A percentile compares a stretch with the other conserved stretches of the same genome.
Evolutionary conservation across 129 eudicot species (phyloP).

Genomic region (Escallonia herrerae): DNA sequence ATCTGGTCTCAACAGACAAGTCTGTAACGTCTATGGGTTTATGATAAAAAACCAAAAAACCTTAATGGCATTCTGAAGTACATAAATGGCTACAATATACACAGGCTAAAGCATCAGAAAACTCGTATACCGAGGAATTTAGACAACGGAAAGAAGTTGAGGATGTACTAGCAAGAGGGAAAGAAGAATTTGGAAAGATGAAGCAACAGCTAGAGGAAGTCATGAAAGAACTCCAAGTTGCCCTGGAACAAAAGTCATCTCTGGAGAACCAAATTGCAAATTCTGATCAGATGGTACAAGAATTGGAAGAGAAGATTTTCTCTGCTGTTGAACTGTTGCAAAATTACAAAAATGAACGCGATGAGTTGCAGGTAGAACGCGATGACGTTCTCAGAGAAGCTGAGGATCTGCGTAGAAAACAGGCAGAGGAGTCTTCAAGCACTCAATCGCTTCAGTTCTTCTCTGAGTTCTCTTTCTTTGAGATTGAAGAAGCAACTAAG

Average conservation of each 20-base stretch:
- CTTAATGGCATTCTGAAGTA: neutral
- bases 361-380: conserved; percentile 58
- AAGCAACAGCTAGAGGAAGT: conserved; percentile 38
- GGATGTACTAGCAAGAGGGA: conserved; percentile 45
- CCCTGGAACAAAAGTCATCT: conserved; percentile 45
- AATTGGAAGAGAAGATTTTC: conserved; percentile 62
- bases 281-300: conserved; percentile 43
- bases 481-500: conserved; percentile 63
- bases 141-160: conserved; percentile 43
- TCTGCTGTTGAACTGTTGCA: conserved; percentile 68
- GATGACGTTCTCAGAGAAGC: conserved; percentile 47
- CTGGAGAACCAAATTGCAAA: conserved; percentile 45
- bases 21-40: no score
- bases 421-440: conserved; percentile 38
- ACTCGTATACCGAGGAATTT: conserved; percentile 40
- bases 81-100: neutral
- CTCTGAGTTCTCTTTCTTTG: conserved; percentile 48
- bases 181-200: conserved; percentile 38
- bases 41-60: neutral
- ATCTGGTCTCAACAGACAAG: neutral
- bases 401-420: conserved; percentile 47
- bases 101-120: conserved; percentile 54
- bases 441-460: conserved; percentile 34
- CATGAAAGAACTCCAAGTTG: conserved; percentile 37
- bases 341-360: conserved; percentile 70